Percentiles rank a stretch among this genome's conserved stretches.
phyloP scores from a whole-genome alignment of 495 filamentous ascomycete species.

The Podospora pseudocomata region DNA sequence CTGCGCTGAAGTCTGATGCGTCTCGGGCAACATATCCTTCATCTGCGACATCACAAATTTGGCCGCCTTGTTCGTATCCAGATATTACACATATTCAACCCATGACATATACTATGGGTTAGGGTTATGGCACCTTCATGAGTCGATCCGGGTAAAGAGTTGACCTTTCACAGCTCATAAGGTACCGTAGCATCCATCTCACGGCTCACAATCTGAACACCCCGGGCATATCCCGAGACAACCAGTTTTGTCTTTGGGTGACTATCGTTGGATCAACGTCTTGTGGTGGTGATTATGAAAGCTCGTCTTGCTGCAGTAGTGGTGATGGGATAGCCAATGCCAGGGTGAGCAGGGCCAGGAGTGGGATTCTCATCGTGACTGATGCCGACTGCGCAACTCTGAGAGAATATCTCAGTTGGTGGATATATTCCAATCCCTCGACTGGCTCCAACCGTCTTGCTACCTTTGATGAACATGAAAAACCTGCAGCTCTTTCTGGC shows the following conservation, averaged over 20 bases:
- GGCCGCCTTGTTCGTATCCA: slow-evolving; percentile 47
- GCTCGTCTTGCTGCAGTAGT: neutral
- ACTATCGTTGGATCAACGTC: too few relatives aligned
- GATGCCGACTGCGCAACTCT: too few relatives aligned
- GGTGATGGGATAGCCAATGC: neutral
- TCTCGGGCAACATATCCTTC: neutral
- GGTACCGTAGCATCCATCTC: slow-evolving; percentile 31
- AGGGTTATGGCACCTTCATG: slow-evolving; percentile 38
- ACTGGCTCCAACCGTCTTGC: neutral
- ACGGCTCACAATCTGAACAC: slow-evolving; percentile 29
- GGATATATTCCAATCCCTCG: neutral
- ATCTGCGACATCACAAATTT: slow-evolving; percentile 35
- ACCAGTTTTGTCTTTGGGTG: neutral
- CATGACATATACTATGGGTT: slow-evolving; percentile 49
- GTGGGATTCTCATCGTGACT: neutral
- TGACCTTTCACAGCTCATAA: slow-evolving; percentile 30
- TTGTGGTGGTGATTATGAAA: neutral
- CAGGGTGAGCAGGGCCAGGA: neutral
- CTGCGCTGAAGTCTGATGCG: neutral
- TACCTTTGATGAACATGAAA: neutral
- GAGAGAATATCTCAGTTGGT: too few relatives aligned
- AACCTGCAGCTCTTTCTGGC: neutral
- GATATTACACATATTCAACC: slow-evolving; percentile 49
- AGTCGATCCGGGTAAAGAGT: slow-evolving; percentile 39
- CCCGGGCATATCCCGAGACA: neutral